Evolutionary conservation across 331 rosid species (phyloP).

Genomic region (Cydonia oblonga): DNA sequence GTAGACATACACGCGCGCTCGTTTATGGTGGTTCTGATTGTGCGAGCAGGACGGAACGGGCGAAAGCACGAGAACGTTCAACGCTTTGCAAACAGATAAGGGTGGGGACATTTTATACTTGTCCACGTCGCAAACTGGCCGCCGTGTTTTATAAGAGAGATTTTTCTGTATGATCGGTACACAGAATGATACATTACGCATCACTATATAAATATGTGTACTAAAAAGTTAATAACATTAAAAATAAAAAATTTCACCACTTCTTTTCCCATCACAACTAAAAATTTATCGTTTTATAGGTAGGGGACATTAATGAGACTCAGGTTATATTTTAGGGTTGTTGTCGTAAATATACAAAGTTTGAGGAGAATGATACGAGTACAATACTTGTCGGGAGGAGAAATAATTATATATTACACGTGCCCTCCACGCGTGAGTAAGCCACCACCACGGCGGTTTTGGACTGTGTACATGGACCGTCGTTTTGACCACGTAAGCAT

Average conservation of each 20-base stretch:
- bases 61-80: neutral
- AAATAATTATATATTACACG: neutral
- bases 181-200: no score
- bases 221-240: no score
- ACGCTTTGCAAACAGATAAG: neutral
- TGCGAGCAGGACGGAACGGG: neutral
- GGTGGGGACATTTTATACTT: neutral
- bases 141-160: conserved; percentile 8
- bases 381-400: neutral
- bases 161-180: no score
- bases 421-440: conserved; percentile 1
- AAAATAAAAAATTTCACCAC: no score
- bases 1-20: neutral
- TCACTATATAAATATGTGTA: no score
- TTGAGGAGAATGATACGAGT: neutral
- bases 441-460: neutral
- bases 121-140: conserved; percentile 19
- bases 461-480: neutral
- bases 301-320: no score
- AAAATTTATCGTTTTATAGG: no score
- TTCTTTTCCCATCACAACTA: no score
- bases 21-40: neutral
- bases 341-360: neutral
- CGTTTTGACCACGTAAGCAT: conserved; percentile 5
- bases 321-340: no score